Base-by-base conservation (phyloP, 495 filamentous ascomycete genomes). In the Halenospora varia region DNA sequence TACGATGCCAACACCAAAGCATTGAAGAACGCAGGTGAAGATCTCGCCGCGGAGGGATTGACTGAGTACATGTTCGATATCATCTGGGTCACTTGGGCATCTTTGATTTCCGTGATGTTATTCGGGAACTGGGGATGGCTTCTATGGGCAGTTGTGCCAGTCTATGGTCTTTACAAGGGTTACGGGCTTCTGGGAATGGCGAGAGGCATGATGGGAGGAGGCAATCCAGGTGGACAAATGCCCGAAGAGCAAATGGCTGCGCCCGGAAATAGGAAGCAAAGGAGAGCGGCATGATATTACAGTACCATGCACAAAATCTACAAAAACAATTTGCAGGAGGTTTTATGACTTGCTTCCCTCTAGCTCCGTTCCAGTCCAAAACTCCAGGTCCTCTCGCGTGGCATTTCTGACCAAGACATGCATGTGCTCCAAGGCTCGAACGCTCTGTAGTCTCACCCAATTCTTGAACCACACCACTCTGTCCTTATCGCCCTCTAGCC, bases 21-120 rank as follows among this genome's bases (percentile, higher is more conserved):
- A 2, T 74, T 97, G 42, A 83, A 82, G 60, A 82, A 77, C 13
- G 77, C 87, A 0, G 94, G 94, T 17, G 93, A 97, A 69, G 94
- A 97, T 69, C 79, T 98, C 22, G 86, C 89, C 24, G 90, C 90
- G 0, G 82, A 87, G 23, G 94, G 94, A 0, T 74, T 98, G 71
- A 97, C 92, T 8, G 94, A 98, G 72, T 98, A 92, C 73, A 89
- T 97, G 87, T 97, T 93, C 80, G 94, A 98, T 75, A 79, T 96
- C 23, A 75, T 97, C 29, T 97, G 96, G 78, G 92, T 94, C 73
- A 92, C 89, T 0, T 91, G 88, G 86, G 83, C 77, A 18, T 86
- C 82, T 22, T 75, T 90, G 25, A 71, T 80, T 8, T 71, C 82
- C 6, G 88, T 81, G 2, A 83, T 82, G 10, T 46, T 91, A 2